Base-by-base conservation (phyloP, 306 rosid genomes). In the Vigna mungo region DNA sequence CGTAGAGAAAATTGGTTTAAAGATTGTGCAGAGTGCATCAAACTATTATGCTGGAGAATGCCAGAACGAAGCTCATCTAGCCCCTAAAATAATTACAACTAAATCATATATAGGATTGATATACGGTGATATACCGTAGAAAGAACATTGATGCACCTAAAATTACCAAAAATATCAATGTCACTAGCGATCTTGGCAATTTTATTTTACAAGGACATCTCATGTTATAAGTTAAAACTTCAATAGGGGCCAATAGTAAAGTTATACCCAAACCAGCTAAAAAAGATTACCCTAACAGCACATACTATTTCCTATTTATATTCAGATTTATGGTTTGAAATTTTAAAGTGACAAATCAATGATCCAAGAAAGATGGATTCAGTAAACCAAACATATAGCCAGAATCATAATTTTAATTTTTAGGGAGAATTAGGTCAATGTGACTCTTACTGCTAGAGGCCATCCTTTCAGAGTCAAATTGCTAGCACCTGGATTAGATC, bases 381-480 rank as follows among this genome's bases (percentile, higher is more conserved):
- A 1, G 16, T n/a, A 18, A 30, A 30, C 7, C 61, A 77, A 30
- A 55, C 47, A 68, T 4, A 67, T 36, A 68, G 23, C 27, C 72
- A 81, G 59, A 41, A 48, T 23, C 71, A 75, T 20, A 69, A 20
- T 60, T 16, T 37, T 16, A 60, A 15, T 51, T 16, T 48, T 60
- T 9, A 30, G 9, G 39, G 74, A 69, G 46, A 61, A 27, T 71
- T 43, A 72, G 9, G 68, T 15, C 76, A 61, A 68, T 18, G 52
- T 20, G 27, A 65, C 7, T 72, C 91, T 61, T 88, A 92, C 97
- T 21, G 84, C 81, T 68, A 88, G 77, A 81, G 97, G 93, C 88
- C 91, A 87, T 61, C 96, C 97, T 55, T 87, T 92, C 81, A 88
- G 78, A 75, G 90, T 84, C 88, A 88, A 78, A 84, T 73, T 87